Base-by-base conservation (phyloP, 306 rosid genomes). In the Quercus glauca region DNA sequence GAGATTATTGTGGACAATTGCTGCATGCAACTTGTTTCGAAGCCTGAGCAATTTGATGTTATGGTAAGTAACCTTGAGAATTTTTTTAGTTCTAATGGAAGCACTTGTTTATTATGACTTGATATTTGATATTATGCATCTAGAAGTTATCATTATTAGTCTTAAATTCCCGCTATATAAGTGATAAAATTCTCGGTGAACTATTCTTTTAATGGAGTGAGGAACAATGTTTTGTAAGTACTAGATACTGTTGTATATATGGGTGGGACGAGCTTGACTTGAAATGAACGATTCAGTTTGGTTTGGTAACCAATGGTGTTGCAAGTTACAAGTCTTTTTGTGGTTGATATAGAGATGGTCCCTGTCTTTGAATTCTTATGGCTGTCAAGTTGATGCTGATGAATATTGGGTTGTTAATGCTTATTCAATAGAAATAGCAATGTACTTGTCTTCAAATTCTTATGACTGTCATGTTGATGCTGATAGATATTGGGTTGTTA, bases 31-130 rank as follows among this genome's bases (percentile, higher is more conserved):
- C 93, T 93, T 75, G 97, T 91, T 80, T 80, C 97, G 11, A 93
- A 90, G 85, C 98, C 98, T n/a, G 97, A 93, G 86, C 98, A 93
- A 78, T 93, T 93, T 78, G 98, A 93, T 82, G 98, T 93, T 60
- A 93, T 93, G 97, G 98, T 91, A 91, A 78, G 88, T 69, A 51
- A 78, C 55, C 60, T 68, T 77, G 31, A 59, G 65, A 4, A 10
- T 60, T 33, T 13, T 33, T 67, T 35, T 31, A 19, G 51, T 19
- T 67, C 51, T 35, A 67, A 67, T 19, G 37, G 72, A 67, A 67
- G 15, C 49, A 8, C 15, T 19, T 23, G 12, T 67, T 67, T 67
- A 33, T 35, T 19, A 33, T 17, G 43, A 64, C 41, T 28, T 29
- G 43, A 28, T 64, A 29, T 17, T 28, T 29, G 43, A 28, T 64